Evolutionary conservation across 805 yeast species (phyloP).

Genomic region (Lipomyces starkeyi): DNA sequence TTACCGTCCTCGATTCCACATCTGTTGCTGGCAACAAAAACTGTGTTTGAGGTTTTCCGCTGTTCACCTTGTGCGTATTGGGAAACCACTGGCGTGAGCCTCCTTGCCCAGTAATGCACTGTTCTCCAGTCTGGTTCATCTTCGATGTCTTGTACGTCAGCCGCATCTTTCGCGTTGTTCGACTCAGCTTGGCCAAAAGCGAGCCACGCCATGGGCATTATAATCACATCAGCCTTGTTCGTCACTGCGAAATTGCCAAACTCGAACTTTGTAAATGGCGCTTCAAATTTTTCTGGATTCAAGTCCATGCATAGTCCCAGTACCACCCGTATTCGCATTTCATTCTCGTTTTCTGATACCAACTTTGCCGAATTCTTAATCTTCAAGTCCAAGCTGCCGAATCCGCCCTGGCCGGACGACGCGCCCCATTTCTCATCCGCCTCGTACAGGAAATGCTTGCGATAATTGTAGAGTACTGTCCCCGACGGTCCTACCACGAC

Average conservation of each 20-base stretch:
- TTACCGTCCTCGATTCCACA: constrained; percentile 71
- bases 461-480: constrained; percentile 63
- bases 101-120: constrained; percentile 73
- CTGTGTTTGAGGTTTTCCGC: constrained; percentile 39
- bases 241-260: constrained; percentile 61
- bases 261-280: constrained; percentile 78
- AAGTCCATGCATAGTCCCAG: constrained; percentile 95
- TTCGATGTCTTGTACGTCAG: constrained; percentile 20
- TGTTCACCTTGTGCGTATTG: constrained; percentile 44
- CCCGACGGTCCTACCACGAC: constrained; percentile 67
- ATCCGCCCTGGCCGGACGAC: constrained; percentile 66
- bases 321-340: constrained; percentile 51
- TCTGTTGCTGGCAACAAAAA: constrained; percentile 68
- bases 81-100: constrained; percentile 68
- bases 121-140: constrained; percentile 55
- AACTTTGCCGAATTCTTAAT: not conserved
- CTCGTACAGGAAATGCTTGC: constrained; percentile 77
- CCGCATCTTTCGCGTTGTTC: constrained; percentile 10
- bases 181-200: constrained; percentile 26
- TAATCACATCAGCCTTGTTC: constrained; percentile 58
- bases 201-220: constrained; percentile 91
- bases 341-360: constrained; percentile 7
- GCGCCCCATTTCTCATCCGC: constrained; percentile 86
- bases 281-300: constrained; percentile 81
- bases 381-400: constrained; percentile 55